Evolutionary conservation across 352 stramenopile genomes (phyloP).

Genomic region (Elongisporangium anandrum): DNA sequence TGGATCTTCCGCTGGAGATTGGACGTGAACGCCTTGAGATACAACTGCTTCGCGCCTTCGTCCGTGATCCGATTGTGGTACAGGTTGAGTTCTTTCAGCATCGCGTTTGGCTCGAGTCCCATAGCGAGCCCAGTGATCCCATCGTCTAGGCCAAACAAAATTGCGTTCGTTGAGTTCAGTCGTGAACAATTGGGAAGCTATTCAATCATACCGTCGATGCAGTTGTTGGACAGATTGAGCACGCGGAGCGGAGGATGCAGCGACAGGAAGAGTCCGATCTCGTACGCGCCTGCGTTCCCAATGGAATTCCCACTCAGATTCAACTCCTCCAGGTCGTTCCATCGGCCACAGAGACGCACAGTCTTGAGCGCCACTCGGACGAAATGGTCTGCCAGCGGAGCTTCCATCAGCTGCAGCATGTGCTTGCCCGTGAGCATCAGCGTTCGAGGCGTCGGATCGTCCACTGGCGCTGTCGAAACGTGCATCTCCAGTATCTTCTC

Average conservation of each 20-base stretch:
- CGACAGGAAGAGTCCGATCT: slow-evolving; percentile 40
- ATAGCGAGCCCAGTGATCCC: slow-evolving; percentile 30
- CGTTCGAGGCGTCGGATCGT: neutral
- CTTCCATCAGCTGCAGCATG: slow-evolving; percentile 17
- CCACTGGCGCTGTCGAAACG: slow-evolving; percentile 7
- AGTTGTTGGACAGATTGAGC: slow-evolving; percentile 47
- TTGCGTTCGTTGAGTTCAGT: neutral
- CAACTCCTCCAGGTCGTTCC: slow-evolving; percentile 30
- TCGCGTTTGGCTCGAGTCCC: slow-evolving; percentile 37
- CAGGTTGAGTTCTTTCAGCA: slow-evolving; percentile 43
- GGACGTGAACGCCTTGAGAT: slow-evolving; percentile 40
- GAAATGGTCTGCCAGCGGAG: slow-evolving; percentile 25
- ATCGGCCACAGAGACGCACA: slow-evolving; percentile 12
- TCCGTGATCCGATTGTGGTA: slow-evolving; percentile 52
- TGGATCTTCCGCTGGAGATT: slow-evolving; percentile 41
- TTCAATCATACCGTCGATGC: slow-evolving; percentile 34
- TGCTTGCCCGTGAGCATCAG: slow-evolving; percentile 21
- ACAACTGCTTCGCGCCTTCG: slow-evolving; percentile 34
- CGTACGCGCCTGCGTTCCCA: slow-evolving; percentile 21
- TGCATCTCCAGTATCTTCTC: slow-evolving; percentile 39
- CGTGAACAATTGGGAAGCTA: neutral
- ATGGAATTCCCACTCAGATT: slow-evolving; percentile 58
- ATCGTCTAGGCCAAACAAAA: slow-evolving; percentile 17
- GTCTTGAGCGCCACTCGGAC: slow-evolving; percentile 20
- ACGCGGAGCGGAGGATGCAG: slow-evolving; percentile 28